Percentiles rank a stretch among this genome's conserved stretches.
Conservation (phyloP, 768 basidiomycete genomes). For the Boletus sp. region DNA sequence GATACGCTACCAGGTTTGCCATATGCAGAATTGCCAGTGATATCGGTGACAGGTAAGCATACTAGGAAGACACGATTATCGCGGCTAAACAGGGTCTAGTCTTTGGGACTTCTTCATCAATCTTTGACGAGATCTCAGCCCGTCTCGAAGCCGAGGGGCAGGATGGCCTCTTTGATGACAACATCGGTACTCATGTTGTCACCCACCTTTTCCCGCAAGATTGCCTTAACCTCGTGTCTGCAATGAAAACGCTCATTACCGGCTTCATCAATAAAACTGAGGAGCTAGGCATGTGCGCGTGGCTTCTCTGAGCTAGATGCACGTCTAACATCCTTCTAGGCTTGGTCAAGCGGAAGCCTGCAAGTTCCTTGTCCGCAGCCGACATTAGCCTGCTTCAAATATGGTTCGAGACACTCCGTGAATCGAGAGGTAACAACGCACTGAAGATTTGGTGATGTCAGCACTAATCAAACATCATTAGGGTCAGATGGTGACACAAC, state of each 20-base stretch:
- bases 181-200: conserved; percentile 28
- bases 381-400: conserved; percentile 58
- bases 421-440: conserved; percentile 36
- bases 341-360: conserved; percentile 42
- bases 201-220: conserved; percentile 58
- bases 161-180: conserved; percentile 22
- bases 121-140: conserved; percentile 44
- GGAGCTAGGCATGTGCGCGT: conserved; percentile 29
- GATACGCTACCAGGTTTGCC: conserved; percentile 54
- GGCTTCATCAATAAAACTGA: conserved; percentile 46
- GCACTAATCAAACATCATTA: conserved; percentile 1
- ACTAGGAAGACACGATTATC: not conserved
- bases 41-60: conserved; percentile 51
- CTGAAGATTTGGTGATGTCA: not conserved
- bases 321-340: conserved; percentile 21
- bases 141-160: conserved; percentile 32
- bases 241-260: conserved; percentile 54
- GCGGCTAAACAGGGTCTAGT: conserved; percentile 29
- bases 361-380: conserved; percentile 52
- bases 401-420: conserved; percentile 51
- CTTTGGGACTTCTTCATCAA: conserved; percentile 42
- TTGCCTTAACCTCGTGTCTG: conserved; percentile 46
- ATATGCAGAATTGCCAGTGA: conserved; percentile 55
- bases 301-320: not conserved
- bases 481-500: conserved; percentile 18